These are phyloP conservation scores for Vanrija sp. DNA, from an alignment of 1,284 basidiomycete species.

Conservation along the genomic window DNA sequence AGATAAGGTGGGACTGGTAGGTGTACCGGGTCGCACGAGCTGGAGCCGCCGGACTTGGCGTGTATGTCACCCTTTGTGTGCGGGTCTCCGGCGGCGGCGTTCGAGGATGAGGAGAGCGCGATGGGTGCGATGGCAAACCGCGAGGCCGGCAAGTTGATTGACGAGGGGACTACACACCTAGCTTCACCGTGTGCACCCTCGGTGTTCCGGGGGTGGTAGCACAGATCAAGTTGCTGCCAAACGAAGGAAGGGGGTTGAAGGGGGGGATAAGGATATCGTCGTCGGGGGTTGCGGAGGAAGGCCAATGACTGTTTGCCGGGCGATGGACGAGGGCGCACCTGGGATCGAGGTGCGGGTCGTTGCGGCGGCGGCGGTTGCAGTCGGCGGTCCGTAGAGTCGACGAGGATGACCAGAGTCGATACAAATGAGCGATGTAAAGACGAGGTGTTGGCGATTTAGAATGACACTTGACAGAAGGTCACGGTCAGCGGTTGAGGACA, in stretches of 20 bases:
- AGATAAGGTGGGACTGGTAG: too few relatives aligned
- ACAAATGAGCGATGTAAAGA: too few relatives aligned
- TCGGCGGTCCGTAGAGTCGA: too few relatives aligned
- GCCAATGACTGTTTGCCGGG: neutral
- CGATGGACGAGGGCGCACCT: neutral
- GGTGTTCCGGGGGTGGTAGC: conserved; percentile 13
- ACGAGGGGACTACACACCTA: conserved; percentile 10
- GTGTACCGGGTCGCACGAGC: too few relatives aligned
- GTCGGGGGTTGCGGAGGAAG: neutral
- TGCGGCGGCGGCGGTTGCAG: too few relatives aligned
- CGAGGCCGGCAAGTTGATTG: neutral
- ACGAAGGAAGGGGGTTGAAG: neutral
- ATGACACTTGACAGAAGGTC: too few relatives aligned
- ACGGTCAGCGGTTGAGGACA: too few relatives aligned
- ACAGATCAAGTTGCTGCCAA: conserved; percentile 7
- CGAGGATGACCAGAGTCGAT: too few relatives aligned
- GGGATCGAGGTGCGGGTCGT: too few relatives aligned
- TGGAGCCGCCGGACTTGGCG: too few relatives aligned
- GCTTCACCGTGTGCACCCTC: conserved; percentile 25
- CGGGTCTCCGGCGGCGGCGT: neutral
- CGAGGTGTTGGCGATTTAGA: too few relatives aligned
- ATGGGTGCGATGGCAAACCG: neutral
- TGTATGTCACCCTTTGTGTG: neutral
- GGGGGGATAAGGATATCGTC: neutral
- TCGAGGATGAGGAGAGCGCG: neutral